Evolutionary conservation across 2,329 filamentous ascomycete genomes (phyloP).

Genomic region (Grosmannia serpens): DNA sequence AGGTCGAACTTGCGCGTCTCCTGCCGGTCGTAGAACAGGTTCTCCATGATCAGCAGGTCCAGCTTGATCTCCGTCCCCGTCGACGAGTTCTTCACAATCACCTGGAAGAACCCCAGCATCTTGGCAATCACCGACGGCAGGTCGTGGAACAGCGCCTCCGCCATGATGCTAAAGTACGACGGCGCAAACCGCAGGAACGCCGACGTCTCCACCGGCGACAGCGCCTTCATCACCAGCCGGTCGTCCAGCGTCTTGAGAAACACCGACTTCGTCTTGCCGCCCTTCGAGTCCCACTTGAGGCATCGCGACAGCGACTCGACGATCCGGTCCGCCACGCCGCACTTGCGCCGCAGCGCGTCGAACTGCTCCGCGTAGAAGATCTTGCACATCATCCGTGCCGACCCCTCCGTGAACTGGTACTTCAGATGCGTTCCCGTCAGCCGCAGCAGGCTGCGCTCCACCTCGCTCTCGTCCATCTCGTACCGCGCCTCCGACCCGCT

Average conservation of each 20-base stretch:
- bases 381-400: slow-evolving; percentile 94
- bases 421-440: slow-evolving; percentile 86
- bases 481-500: background rate
- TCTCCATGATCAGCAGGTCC: slow-evolving; percentile 92
- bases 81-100: slow-evolving; percentile 88
- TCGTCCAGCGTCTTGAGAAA: slow-evolving; percentile 96
- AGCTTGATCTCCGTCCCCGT: slow-evolving; percentile 91
- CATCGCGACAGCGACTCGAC: slow-evolving; percentile 91
- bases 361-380: slow-evolving; percentile 98
- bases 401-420: slow-evolving; percentile 87
- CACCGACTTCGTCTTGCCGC: slow-evolving; percentile 93
- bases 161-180: slow-evolving; percentile 96
- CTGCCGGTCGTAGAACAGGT: slow-evolving; percentile 88
- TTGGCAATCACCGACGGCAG: slow-evolving; percentile 95
- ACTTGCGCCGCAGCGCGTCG: slow-evolving; percentile 85
- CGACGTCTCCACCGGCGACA: slow-evolving; percentile 83
- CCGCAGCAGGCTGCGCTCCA: slow-evolving; percentile 76
- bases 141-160: slow-evolving; percentile 88
- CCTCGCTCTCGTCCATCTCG: slow-evolving; percentile 46
- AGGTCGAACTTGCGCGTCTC: slow-evolving; percentile 89
- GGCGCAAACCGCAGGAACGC: slow-evolving; percentile 93
- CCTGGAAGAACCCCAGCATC: slow-evolving; percentile 97
- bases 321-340: slow-evolving; percentile 84
- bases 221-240: slow-evolving; percentile 80
- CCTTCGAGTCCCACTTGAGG: slow-evolving; percentile 95